phyloP scores from a whole-genome alignment of 2,329 filamentous ascomycete species.

The Arthroderma sp. region DNA sequence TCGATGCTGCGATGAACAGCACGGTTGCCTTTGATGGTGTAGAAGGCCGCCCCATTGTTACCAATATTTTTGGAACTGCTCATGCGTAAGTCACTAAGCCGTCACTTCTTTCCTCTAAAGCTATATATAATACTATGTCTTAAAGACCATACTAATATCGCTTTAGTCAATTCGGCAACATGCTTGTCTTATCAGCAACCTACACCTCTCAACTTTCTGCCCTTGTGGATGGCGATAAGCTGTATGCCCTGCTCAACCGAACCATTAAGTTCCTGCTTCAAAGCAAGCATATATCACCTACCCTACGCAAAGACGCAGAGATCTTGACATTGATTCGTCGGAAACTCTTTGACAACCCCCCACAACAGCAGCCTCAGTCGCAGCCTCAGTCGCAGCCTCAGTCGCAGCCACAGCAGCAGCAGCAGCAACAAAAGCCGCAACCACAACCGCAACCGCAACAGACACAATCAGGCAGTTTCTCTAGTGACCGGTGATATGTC shows the following conservation, averaged over 20 bases:
- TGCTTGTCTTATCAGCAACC: conserved; percentile 76
- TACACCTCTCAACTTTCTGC: conserved; percentile 54
- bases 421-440: neutral
- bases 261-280: conserved; percentile 67
- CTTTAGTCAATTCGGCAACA: conserved; percentile 84
- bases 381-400: neutral
- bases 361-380: neutral
- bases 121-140: neutral
- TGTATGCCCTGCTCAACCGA: conserved; percentile 52
- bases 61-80: conserved; percentile 91
- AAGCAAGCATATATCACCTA: conserved; percentile 60
- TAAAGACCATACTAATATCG: conserved; percentile 13
- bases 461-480: conserved; percentile 8
- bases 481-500: conserved; percentile 1
- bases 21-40: conserved; percentile 67
- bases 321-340: conserved; percentile 51
- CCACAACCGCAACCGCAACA: no score
- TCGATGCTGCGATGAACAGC: conserved; percentile 68
- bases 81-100: conserved; percentile 62
- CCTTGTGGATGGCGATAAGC: conserved; percentile 44
- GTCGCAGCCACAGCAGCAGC: neutral
- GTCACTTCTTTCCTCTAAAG: neutral
- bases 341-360: conserved; percentile 26
- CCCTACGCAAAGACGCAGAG: conserved; percentile 58
- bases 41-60: conserved; percentile 61